Evolutionary conservation across 2,329 filamentous ascomycete species (phyloP), one percentile per base, ranked within the genome.

Genomic region (Aurifilum marmelostoma): DNA sequence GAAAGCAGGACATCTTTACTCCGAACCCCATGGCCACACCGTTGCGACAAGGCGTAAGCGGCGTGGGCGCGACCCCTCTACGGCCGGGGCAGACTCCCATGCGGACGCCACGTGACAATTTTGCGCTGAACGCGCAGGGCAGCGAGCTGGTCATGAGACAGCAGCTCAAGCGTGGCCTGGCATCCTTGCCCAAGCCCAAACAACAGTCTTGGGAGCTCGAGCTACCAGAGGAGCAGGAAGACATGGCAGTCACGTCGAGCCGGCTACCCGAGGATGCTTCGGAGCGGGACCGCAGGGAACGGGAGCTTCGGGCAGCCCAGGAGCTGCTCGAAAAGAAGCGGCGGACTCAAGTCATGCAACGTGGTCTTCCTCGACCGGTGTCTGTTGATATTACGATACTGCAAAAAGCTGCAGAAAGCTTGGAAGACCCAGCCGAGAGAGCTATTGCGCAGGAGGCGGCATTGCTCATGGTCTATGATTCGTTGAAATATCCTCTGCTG

Each of bases 11-110:
- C 43, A 88, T 95, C 67, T 87, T 94, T n/a, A 99, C 96, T 0
- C 96, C 96, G 0, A 99, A 99, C 77, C 96, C 96, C 0, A 86
- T 99, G 83, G 94, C 96, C 0, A 99, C 96, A 0, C 96, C 96
- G 0, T 86, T 97, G 73, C 87, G 92, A 66, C 84, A 89, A 71
- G 87, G 82, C 54, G 79, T 83, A 1, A 87, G 86, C 71, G 91
- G 88, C 32, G 83, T 88, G 37, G 91, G 88, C 34, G 89, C 90
- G 16, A 97, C 92, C 18, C 89, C 89, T 8, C 81, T 85, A 66
- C 87, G 88, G 6, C 87, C 90, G 63, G 93, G 92, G 24, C 91
- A 93, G 69, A 97, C 95, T 0, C 94, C 95, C 0, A 83, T 97
- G 82, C 89, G 92, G 69, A 97, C 94, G 11, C 95, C 95, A 12